Base-by-base conservation (phyloP, 371 early-diverging fungal genomes). In the Circinella minor region DNA sequence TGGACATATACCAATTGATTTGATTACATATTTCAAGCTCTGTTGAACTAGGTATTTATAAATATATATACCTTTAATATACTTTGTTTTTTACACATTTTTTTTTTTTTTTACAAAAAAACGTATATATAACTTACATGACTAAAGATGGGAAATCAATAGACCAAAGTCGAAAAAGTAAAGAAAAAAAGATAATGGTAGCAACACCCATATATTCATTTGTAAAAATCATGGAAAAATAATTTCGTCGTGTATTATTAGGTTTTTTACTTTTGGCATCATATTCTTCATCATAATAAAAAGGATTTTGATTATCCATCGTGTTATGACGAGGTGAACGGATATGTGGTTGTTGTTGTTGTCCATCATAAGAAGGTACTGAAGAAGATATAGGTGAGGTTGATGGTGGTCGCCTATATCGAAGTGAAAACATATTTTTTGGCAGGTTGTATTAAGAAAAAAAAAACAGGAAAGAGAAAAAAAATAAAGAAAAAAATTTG, bases 1-100 rank as follows among this genome's bases (percentile, higher is more conserved):
- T 69, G 18, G 74, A 60, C 49, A 84, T 48, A 36, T 79, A 77
- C 78, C 81, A 80, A 46, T 84, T 80, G 46, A 81, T 65, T 61
- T 82, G 83, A 10, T 68, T 69, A 17, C 71, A 65, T 4, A 71
- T 65, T 55, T 77, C 77, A 3, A 80, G n/a, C 60, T 80, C 83
- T 1, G 49, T 61, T 8, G 49, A 4, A 8, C 70, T 70, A 54
- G 55, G 1, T 34, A 34, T 51, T 51, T n/a, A 51, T 51, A 1
- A 51, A 13, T n/a, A 4, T 13, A 15, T 17, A 51, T 7, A 51
- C 8, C 15, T 8, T 8, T 51, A 14, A 7, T 14, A n/a, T n/a
- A 27, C 13, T 34, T 34, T 7, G 6, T 27, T 57, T 27, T 57
- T 27, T 7, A 27, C 27, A 27, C 27, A 27, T 27, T 27, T 27